Evolutionary conservation across 2,329 filamentous ascomycete species (phyloP).

Genomic region (Aureobasidium leucospermi): DNA sequence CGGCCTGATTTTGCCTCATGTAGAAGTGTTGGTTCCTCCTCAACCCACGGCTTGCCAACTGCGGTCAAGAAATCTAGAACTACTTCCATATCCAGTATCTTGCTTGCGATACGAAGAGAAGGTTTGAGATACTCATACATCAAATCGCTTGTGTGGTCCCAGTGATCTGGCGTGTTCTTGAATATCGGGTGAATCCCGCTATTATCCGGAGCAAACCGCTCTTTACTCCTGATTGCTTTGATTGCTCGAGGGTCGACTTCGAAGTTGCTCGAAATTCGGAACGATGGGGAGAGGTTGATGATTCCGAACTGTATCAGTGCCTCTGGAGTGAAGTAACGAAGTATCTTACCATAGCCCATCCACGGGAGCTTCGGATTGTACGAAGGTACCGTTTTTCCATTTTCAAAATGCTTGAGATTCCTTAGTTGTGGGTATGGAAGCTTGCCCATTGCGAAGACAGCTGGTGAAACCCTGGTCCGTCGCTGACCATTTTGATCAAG

Average conservation of each 20-base stretch:
- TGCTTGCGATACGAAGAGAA: not conserved
- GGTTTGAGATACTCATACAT: not conserved
- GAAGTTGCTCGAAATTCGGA: not conserved
- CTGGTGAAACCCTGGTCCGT: not conserved
- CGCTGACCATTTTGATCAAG: not conserved
- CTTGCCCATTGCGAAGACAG: not conserved
- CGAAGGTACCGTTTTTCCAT: too few relatives aligned
- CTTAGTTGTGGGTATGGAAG: not conserved
- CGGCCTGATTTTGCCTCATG: not conserved
- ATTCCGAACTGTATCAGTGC: too few relatives aligned
- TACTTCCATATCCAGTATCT: not conserved
- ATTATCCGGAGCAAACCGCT: not conserved
- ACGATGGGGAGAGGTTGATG: too few relatives aligned
- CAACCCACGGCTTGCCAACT: not conserved
- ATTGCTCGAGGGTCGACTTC: not conserved
- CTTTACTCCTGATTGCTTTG: too few relatives aligned
- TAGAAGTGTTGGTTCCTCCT: not conserved
- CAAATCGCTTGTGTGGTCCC: not conserved
- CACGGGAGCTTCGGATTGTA: too few relatives aligned
- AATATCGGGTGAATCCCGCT: not conserved
- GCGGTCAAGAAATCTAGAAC: not conserved
- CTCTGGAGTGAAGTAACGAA: too few relatives aligned
- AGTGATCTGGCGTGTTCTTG: not conserved
- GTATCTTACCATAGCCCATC: too few relatives aligned
- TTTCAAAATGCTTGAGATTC: not conserved